These are phyloP conservation scores for Xylariaceae sp. DNA, from an alignment of 2,329 filamentous ascomycete species.

Conservation along the genomic window DNA sequence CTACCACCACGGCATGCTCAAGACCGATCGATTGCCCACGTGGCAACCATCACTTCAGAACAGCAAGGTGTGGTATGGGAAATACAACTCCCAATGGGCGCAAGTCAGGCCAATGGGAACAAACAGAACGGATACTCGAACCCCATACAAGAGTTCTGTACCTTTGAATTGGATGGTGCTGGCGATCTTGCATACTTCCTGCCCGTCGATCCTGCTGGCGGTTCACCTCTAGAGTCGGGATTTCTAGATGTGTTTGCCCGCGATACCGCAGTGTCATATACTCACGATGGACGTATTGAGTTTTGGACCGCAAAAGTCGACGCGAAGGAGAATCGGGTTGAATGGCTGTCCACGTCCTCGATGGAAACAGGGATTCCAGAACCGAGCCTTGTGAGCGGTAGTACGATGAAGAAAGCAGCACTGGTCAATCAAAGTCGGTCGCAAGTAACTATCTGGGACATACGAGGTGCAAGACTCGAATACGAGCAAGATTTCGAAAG, in stretches of 20 bases:
- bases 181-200: constrained; percentile 65
- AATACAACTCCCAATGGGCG: constrained; percentile 55
- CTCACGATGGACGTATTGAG: constrained; percentile 65
- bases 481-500: constrained; percentile 71
- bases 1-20: constrained; percentile 61
- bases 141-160: constrained; percentile 63
- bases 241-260: constrained; percentile 83
- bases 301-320: constrained; percentile 84
- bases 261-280: constrained; percentile 84
- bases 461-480: constrained; percentile 74
- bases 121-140: constrained; percentile 31
- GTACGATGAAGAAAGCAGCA: constrained; percentile 81
- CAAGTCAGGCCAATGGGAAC: constrained; percentile 21
- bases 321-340: constrained; percentile 53
- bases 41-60: constrained; percentile 78
- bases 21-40: constrained; percentile 57
- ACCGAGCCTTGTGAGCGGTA: constrained; percentile 77
- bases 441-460: constrained; percentile 86
- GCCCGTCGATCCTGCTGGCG: constrained; percentile 82
- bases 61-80: constrained; percentile 82
- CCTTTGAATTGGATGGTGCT: constrained; percentile 60
- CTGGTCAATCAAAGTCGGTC: constrained; percentile 71
- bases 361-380: constrained; percentile 73
- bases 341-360: constrained; percentile 78
- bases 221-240: constrained; percentile 64